Base-by-base conservation (phyloP, 1,284 basidiomycete species). In the Trichosporon inkin region DNA sequence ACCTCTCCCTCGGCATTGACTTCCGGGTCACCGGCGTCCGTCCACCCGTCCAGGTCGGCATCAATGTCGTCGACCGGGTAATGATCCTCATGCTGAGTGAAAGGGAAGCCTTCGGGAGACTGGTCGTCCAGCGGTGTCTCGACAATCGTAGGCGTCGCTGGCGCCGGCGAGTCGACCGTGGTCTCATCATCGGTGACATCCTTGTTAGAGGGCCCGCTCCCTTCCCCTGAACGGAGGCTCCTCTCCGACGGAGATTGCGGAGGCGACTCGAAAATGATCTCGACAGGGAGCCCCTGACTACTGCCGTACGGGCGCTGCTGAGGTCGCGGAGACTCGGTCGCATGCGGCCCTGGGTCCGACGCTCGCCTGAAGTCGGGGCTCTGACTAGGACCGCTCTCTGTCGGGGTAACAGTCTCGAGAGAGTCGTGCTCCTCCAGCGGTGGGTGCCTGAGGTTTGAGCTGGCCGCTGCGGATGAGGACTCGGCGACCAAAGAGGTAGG, bases 321-420 rank as follows among this genome's bases (percentile, higher is more conserved):
- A 3, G 51, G 51, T 10, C 51, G 51, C 17, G 34, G 17, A 13
- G 51, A 24, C 6, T 53, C 34, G n/a, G 17, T 37, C 35, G 34
- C 41, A 8, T 24, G 55, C 10, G 61, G 57, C 2, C 58, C 62
- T 6, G 58, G 62, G 38, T 63, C 62, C 8, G 62, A 60, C 10
- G 58, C 62, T 11, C 62, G 58, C 17, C 62, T 56, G 19, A 57
- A 47, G 17, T 53, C 41, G 3, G 55, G 44, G 44, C 13, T 53
- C 57, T 10, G 51, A 10, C 28, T 24, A 19, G 44, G 44, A 5
- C 49, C 24, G 32, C 24, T 19, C 20, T 19, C 35, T 11, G 24
- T 24, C 13, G 19, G 36, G 16, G 39, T 20, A 6, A 56, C 51
- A 8, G 59, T 61, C 14, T 53, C 47, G 5, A 60, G 24, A 8